A percentile compares a stretch with the other conserved stretches of the same genome.
Evolutionary conservation across 2,329 filamentous ascomycete genomes (phyloP).

Genomic region (Trichoderma hamatum): DNA sequence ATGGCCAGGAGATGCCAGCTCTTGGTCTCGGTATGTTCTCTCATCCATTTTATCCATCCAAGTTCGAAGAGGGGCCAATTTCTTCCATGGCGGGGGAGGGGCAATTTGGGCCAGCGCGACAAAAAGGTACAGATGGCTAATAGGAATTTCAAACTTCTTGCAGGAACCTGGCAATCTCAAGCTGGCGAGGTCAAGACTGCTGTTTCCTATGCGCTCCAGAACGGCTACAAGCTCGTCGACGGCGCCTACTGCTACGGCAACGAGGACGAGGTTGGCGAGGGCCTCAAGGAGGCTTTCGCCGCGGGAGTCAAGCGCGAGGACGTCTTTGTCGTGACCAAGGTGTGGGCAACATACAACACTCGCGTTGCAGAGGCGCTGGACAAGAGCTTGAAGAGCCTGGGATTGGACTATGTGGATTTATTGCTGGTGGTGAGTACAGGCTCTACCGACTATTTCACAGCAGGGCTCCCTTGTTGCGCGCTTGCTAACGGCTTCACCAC

Average conservation of each 20-base stretch:
- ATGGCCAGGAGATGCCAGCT: conserved; percentile 63
- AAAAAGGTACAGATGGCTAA: neutral
- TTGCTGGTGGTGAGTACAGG: conserved; percentile 62
- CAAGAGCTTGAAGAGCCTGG: conserved; percentile 71
- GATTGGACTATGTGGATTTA: conserved; percentile 80
- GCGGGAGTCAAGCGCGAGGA: conserved; percentile 75
- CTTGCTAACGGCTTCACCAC: neutral
- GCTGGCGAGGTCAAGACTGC: conserved; percentile 61
- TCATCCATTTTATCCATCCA: neutral
- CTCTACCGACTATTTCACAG: neutral
- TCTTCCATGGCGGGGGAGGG: conserved; percentile 15
- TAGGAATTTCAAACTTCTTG: neutral
- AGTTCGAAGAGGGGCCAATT: neutral
- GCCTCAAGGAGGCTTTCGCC: conserved; percentile 71
- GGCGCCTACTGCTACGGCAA: conserved; percentile 78
- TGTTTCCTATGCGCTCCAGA: conserved; percentile 60
- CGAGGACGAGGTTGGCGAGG: conserved; percentile 80
- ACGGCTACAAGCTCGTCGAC: conserved; percentile 66
- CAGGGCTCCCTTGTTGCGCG: neutral
- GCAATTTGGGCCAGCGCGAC: conserved; percentile 9
- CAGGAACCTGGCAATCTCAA: conserved; percentile 67
- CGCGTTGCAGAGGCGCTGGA: conserved; percentile 70
- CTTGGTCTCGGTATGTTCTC: conserved; percentile 60
- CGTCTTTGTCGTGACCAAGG: conserved; percentile 82
- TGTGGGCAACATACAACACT: conserved; percentile 80